A percentile compares a stretch with the other conserved stretches of the same genome.
Evolutionary conservation across 2,329 filamentous ascomycete species (phyloP).

Genomic region (Didymella segeticola): DNA sequence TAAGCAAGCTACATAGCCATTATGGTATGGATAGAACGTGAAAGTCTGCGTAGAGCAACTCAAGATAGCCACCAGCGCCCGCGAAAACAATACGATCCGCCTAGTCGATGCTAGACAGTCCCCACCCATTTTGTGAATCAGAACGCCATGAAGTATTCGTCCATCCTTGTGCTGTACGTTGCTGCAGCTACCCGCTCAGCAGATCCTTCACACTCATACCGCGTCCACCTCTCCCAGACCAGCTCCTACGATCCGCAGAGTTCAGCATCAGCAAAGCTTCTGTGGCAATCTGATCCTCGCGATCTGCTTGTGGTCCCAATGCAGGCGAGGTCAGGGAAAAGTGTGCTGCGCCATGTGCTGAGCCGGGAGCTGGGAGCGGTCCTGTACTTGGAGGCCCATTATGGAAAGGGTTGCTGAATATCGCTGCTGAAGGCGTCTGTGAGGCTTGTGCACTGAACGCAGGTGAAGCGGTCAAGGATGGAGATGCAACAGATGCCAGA

Average conservation of each 20-base stretch:
- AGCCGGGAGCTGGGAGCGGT: conserved; percentile 28
- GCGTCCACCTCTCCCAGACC: conserved; percentile 43
- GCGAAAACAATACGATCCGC: neutral
- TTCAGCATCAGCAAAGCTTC: conserved; percentile 89
- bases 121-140: neutral
- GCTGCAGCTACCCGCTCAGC: conserved; percentile 42
- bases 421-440: conserved; percentile 30
- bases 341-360: conserved; percentile 33
- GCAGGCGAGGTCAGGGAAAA: conserved; percentile 48
- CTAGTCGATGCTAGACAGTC: neutral
- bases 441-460: conserved; percentile 51
- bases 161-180: neutral
- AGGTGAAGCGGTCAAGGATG: conserved; percentile 45
- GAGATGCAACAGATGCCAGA: conserved; percentile 50
- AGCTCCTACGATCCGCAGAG: conserved; percentile 68
- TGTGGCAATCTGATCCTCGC: conserved; percentile 74
- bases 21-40: neutral
- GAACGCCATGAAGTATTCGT: conserved; percentile 3
- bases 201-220: conserved; percentile 58
- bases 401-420: conserved; percentile 37
- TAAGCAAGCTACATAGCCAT: neutral
- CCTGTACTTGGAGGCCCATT: conserved; percentile 33
- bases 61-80: conserved; percentile 1
- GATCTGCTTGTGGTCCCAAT: conserved; percentile 46
- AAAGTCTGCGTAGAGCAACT: neutral